Conservation (phyloP, 2,329 filamentous ascomycete species). For the Magnaporthales sp. region DNA sequence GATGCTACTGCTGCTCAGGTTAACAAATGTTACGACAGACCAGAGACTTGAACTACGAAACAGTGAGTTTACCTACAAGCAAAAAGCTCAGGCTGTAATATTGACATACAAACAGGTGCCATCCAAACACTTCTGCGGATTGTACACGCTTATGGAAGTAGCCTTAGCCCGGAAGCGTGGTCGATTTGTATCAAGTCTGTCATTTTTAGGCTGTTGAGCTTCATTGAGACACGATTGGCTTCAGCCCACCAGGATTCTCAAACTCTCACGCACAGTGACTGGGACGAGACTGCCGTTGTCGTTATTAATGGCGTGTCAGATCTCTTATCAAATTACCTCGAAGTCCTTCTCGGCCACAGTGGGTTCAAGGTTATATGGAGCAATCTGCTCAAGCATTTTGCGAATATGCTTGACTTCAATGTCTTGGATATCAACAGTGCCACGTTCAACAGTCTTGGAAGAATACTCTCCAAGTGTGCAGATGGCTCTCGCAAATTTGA, state of each 20-base stretch:
- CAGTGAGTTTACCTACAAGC: slow-evolving; percentile 33
- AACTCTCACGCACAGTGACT: slow-evolving; percentile 43
- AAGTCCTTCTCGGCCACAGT: slow-evolving; percentile 55
- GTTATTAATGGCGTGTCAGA: slow-evolving; percentile 65
- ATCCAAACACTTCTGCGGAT: slow-evolving; percentile 88
- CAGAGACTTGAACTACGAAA: slow-evolving; percentile 69
- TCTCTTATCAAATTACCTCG: slow-evolving; percentile 68
- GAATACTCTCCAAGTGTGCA: slow-evolving; percentile 47
- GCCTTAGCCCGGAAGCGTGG: slow-evolving; percentile 71
- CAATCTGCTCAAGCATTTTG: slow-evolving; percentile 61
- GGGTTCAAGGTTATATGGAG: slow-evolving; percentile 69
- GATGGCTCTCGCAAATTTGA: slow-evolving; percentile 35
- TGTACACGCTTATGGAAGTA: slow-evolving; percentile 82
- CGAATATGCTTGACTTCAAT: slow-evolving; percentile 51
- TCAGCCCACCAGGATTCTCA: slow-evolving; percentile 24
- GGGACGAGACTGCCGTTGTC: slow-evolving; percentile 68
- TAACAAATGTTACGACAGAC: slow-evolving; percentile 65
- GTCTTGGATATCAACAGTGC: slow-evolving; percentile 65
- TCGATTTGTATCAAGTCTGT: slow-evolving; percentile 73
- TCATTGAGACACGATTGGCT: slow-evolving; percentile 51
- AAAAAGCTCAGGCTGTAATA: not conserved
- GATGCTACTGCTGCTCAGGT: slow-evolving; percentile 64
- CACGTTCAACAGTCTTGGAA: slow-evolving; percentile 57
- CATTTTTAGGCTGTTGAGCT: slow-evolving; percentile 67
- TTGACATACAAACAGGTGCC: slow-evolving; percentile 41